A percentile compares a stretch with the other conserved stretches of the same genome.
Evolutionary conservation across 176 grass and related monocot genomes (phyloP).

Genomic region (Chrysopogon serrulatus): DNA sequence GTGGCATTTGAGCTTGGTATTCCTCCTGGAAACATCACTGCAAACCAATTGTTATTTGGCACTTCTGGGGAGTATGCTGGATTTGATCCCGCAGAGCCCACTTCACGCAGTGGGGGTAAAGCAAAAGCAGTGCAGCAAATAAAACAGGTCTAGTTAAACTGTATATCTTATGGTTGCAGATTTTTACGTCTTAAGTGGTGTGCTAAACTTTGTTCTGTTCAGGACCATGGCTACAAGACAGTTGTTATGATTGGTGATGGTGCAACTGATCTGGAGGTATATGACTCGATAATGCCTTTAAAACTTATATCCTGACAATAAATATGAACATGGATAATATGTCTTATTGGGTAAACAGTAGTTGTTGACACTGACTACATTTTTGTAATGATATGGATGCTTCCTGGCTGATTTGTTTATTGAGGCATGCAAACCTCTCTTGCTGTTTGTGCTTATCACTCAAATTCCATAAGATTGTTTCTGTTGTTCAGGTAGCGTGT

Average conservation of each 20-base stretch:
- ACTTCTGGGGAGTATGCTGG: conserved; percentile 68
- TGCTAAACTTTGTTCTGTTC: conserved; percentile 24
- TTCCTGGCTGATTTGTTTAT: background rate
- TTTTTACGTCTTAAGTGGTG: background rate
- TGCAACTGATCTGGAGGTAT: conserved; percentile 24
- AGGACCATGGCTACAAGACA: conserved; percentile 30
- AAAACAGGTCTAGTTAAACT: conserved; percentile 56
- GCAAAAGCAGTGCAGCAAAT: conserved; percentile 79
- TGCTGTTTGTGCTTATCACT: background rate
- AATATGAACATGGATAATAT: background rate
- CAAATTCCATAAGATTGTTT: background rate
- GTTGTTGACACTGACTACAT: background rate
- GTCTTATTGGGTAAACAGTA: background rate
- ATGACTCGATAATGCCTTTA: background rate
- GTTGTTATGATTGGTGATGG: conserved; percentile 93
- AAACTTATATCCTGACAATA: background rate
- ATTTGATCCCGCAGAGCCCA: conserved; percentile 84
- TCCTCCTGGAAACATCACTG: conserved; percentile 79
- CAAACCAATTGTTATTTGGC: conserved; percentile 82
- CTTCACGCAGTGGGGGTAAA: conserved; percentile 86
- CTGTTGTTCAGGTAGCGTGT: background rate
- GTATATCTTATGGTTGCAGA: background rate
- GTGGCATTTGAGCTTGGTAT: conserved; percentile 79
- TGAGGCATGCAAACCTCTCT: background rate
- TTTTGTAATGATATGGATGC: background rate